Base-by-base conservation (phyloP, 176 grass and related monocot genomes). In the Bothriochloa decipiens region DNA sequence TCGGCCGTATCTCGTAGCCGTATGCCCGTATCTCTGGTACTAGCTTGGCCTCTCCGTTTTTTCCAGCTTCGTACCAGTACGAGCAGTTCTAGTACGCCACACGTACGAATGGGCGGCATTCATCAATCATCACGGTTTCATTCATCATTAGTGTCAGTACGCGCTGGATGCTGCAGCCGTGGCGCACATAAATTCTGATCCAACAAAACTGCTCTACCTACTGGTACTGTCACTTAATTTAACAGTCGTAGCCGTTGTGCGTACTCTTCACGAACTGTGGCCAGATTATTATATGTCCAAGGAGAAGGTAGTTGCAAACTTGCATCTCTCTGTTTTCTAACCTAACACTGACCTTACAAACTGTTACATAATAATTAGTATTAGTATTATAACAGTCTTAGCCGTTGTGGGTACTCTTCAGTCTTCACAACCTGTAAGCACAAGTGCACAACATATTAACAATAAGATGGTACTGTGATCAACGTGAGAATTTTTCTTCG, bases 101-200 rank as follows among this genome's bases (percentile, higher is more conserved):
- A n/a, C 32, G 42, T 20, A 81, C 46, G 14, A n/a, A 32, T 32
- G 29, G 29, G 29, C 29, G 16, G n/a, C 27, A 12, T 40, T 74
- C 69, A 57, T 74, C 32, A 55, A 25, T 66, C 57, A 62, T 71
- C 18, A 15, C 33, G 17, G 69, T 5, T 85, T 3, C 28, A 81
- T 81, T 68, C 28, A 81, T 81, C 57, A 80, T 80, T 27, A 12
- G n/a, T 11, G 1, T 35, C 42, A 49, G 78, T 67, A 50, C 77
- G 5, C 39, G 16, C 65, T 78, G 17, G 37, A 74, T 13, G 23
- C 43, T 12, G 45, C 42, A 70, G 52, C 2, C 29, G 29, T 32
- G 29, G 29, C 29, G 29, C 29, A 32, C 29, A 2, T 32, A 32
- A 32, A 32, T 32, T 32, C 29, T 32, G 22, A 81, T 29, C 57